Evolutionary conservation across 2,329 filamentous ascomycete genomes (phyloP).

Genomic region (Trichoderma afroharzianum): DNA sequence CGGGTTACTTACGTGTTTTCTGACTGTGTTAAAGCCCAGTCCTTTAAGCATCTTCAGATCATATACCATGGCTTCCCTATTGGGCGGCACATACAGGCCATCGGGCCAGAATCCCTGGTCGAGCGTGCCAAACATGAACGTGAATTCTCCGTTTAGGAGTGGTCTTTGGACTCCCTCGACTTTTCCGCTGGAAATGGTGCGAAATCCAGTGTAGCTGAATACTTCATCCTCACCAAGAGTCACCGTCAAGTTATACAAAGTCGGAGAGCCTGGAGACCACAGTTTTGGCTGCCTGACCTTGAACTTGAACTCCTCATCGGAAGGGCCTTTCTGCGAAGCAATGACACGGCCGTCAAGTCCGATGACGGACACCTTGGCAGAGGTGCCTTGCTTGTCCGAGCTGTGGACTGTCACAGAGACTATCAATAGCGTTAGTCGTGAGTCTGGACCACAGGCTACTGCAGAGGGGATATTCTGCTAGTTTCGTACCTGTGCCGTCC

Average conservation of each 20-base stretch:
- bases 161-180: constrained; percentile 59
- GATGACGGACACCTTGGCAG: constrained; percentile 36
- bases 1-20: constrained; percentile 57
- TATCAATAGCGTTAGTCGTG: constrained; percentile 25
- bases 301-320: constrained; percentile 53
- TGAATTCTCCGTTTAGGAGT: constrained; percentile 64
- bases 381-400: constrained; percentile 33
- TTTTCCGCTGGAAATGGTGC: constrained; percentile 55
- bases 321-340: constrained; percentile 40
- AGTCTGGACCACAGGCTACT: no score
- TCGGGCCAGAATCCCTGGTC: constrained; percentile 73
- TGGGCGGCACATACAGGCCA: constrained; percentile 63
- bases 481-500: constrained; percentile 45
- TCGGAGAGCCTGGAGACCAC: constrained; percentile 63
- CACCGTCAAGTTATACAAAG: constrained; percentile 61
- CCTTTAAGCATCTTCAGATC: constrained; percentile 62
- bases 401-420: constrained; percentile 55
- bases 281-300: constrained; percentile 50
- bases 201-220: constrained; percentile 65
- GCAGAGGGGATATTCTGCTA: background rate
- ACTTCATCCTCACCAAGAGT: constrained; percentile 50
- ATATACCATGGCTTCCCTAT: constrained; percentile 62
- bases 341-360: constrained; percentile 39
- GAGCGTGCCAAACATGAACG: constrained; percentile 64
- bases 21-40: constrained; percentile 66